Evolutionary conservation across 371 early-diverging fungal species (phyloP), one percentile per base, ranked within the genome.

Genomic region (Lichtheimia hyalospora): DNA sequence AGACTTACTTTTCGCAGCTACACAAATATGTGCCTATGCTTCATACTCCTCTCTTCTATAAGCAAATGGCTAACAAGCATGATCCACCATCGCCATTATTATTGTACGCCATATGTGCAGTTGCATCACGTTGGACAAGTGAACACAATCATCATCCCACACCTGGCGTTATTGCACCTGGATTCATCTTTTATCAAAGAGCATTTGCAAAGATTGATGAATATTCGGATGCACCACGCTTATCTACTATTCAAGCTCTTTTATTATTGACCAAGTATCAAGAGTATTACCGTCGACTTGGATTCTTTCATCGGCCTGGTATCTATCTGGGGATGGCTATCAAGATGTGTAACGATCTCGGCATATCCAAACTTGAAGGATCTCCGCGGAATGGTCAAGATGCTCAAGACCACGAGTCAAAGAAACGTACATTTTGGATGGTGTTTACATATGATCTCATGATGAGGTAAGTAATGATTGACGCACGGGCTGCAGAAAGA

Each of bases 331-430:
- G 75, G 1, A 70, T 74, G 84, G 94, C 92, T 20, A 84, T 88
- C 12, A 77, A 85, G 16, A 92, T 92, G 89, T 86, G 89, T 14
- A 79, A 86, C 55, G 92, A 90, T 56, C 68, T 94, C 3, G 87
- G 87, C 10, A 65, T 89, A 16, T 54, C 73, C 3, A 62, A 68
- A 48, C 41, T 68, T n/a, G 51, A 82, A 76, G 54, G 75, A 67
- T 39, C 79, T 75, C 56, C 72, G 34, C 24, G 39, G 15, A 39
- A 13, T 1, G 54, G 34, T 67, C 63, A 67, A 40, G 67, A 77
- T 44, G 34, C 65, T 27, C 24, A 66, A 50, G 70, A 63, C 57
- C 23, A 67, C 2, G 77, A 81, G 52, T 63, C 66, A 4, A 69
- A 66, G 48, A 66, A 70, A 53, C 60, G 81, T 25, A 73, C 78